A percentile compares a stretch with the other conserved stretches of the same genome.
Evolutionary conservation across 257 asterid genomes (phyloP).

Genomic region (Anisodus acutangulus): DNA sequence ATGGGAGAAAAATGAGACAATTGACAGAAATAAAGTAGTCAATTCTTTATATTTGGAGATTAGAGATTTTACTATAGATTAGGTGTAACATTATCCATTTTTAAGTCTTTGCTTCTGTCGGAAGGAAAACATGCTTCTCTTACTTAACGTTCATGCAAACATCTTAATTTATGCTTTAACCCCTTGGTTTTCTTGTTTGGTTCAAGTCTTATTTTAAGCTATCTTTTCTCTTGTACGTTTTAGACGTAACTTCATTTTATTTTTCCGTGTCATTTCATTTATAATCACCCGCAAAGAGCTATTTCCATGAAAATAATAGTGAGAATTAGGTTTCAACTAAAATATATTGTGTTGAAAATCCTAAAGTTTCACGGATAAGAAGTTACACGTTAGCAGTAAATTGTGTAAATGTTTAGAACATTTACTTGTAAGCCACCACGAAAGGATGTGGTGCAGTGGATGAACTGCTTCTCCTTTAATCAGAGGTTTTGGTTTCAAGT

Average conservation of each 20-base stretch:
- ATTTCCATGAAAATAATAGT: background rate
- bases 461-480: no score
- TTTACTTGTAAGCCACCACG: no score
- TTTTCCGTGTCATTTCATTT: no score
- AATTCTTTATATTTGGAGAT: background rate
- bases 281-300: no score
- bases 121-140: slow-evolving; percentile 1
- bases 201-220: background rate
- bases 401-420: no score
- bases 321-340: background rate
- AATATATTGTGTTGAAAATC: background rate
- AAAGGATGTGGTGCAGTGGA: no score
- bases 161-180: background rate
- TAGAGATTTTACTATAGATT: no score
- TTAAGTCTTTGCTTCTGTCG: slow-evolving; percentile 5
- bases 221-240: background rate
- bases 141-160: background rate
- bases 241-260: background rate
- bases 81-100: background rate
- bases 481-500: no score
- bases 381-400: no score
- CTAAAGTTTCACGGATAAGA: background rate
- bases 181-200: background rate
- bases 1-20: background rate
- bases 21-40: background rate